phyloP scores from a whole-genome alignment of 2,329 filamentous ascomycete species.

The Karstenula rhodostoma region DNA sequence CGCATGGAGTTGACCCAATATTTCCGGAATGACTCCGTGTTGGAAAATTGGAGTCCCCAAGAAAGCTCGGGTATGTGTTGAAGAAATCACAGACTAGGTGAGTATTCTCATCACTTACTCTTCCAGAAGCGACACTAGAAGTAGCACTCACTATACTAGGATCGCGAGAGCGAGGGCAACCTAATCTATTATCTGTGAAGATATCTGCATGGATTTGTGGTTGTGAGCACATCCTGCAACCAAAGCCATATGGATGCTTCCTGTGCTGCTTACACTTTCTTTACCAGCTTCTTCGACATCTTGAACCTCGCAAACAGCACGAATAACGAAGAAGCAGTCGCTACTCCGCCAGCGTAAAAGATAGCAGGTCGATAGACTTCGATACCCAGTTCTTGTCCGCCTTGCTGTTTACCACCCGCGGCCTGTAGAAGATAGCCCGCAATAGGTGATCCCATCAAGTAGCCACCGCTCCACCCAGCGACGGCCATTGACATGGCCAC shows the following conservation, averaged over 20 bases:
- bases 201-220: too few species aligned
- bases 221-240: too few species aligned
- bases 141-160: too few species aligned
- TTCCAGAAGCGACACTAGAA: too few species aligned
- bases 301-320: constrained; percentile 34
- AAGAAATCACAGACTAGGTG: too few species aligned
- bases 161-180: too few species aligned
- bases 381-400: constrained; percentile 22
- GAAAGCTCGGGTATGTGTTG: too few species aligned
- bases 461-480: constrained; percentile 36
- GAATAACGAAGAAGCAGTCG: constrained; percentile 29
- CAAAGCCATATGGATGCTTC: background rate
- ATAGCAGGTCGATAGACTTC: constrained; percentile 40
- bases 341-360: constrained; percentile 40
- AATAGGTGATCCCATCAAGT: constrained; percentile 40
- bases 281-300: constrained; percentile 28
- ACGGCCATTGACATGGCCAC: constrained; percentile 40
- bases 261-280: constrained; percentile 23
- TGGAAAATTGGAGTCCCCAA: too few species aligned
- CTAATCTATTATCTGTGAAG: too few species aligned
- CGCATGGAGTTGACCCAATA: too few species aligned
- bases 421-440: constrained; percentile 38
- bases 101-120: too few species aligned
- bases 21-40: too few species aligned
- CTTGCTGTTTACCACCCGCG: constrained; percentile 28